Base-by-base conservation (phyloP, 2,329 filamentous ascomycete genomes). In the Aspergillus fumigatiaffinis region DNA sequence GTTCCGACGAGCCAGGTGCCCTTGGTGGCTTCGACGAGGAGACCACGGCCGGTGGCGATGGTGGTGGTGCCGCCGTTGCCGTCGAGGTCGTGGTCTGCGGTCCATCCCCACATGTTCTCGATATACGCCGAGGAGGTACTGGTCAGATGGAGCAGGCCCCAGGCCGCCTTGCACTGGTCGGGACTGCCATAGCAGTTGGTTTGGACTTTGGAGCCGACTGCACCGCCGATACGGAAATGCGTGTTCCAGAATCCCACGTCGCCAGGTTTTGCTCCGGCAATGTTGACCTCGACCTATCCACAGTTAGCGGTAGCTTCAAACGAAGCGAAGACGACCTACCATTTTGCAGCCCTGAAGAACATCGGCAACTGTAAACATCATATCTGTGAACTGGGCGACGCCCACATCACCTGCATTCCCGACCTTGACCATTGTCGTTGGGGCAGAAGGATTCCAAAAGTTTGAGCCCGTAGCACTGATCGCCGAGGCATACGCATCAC, bases 51-150 rank as follows among this genome's bases (percentile, higher is more conserved):
- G 12, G 71, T 70, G 38, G 71, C 64, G 53, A 76, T 74, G 48
- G 69, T 65, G 60, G 5, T 50, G 55, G 12, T 66, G 14, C 14
- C 32, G 14, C 12, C 60, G n/a, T 54, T 55, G 14, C 79, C 79
- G 51, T 79, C 74, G 12, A 84, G 72, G 58, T 79, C 78, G 69
- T 81, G 79, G 60, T 80, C 64, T 10, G 77, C 74, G 14, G 75
- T 79, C 78, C 78, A 81, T 21, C 75, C 68, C 78, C 78, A 78
- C 58, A 79, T 70, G 64, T 84, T 83, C 65, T 85, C 82, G 50
- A 84, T 75, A 61, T 84, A 84, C 4, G 77, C 77, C 0, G 77
- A 77, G 0, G 77, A 77, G 0, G 71, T 71, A 6, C 68, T 57
- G 0, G 77, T 77, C 10, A 85, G 70, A 63, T 86, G 82, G 28